Base-by-base conservation (phyloP, 2,329 filamentous ascomycete genomes). In the Fusarium udum region DNA sequence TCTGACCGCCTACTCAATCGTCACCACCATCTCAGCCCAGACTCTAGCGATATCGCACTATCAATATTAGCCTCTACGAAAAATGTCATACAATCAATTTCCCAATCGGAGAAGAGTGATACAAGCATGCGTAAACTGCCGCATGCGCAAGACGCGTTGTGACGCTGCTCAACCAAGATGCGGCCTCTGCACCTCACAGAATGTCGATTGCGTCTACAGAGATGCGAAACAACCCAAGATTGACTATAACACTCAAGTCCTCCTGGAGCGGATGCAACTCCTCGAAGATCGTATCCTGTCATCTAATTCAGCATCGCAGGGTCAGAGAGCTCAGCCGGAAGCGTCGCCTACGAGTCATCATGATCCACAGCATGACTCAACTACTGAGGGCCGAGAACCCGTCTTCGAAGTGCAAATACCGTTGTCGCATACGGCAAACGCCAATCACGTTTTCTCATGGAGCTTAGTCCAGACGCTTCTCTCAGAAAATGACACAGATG, bases 61-160 rank as follows among this genome's bases (percentile, higher is more conserved):
- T 34, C 4, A 11, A 34, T 10, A 13, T 4, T 22, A n/a, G 4
- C 15, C 43, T 31, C 28, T 16, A 18, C 16, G 15, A 22, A 64
- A 28, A 51, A 66, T 66, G 64, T 16, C 64, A 39, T 65, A 66
- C n/a, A 59, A 10, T 34, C 52, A 58, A 22, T 73, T 73, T 9
- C 70, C 70, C 3, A 48, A 63, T 2, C 36, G 71, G 3, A 57
- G 70, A 11, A 58, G 72, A 7, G 72, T 74, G 1, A 58, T 53
- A 26, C 79, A 80, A 55, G 79, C 79, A 28, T 80, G 79, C 37
- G 73, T 72, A 5, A 79, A 79, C 20, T 80, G 79, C 49, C 76
- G 78, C 10, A 65, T 72, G n/a, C 77, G 79, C 31, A 80, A 80
- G 64, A 79, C 76, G 6, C 74, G 79, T 4, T 80, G 79, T 48